phyloP scores from a whole-genome alignment of 202 grass and related monocot genomes.

The Digitaria exilis region DNA sequence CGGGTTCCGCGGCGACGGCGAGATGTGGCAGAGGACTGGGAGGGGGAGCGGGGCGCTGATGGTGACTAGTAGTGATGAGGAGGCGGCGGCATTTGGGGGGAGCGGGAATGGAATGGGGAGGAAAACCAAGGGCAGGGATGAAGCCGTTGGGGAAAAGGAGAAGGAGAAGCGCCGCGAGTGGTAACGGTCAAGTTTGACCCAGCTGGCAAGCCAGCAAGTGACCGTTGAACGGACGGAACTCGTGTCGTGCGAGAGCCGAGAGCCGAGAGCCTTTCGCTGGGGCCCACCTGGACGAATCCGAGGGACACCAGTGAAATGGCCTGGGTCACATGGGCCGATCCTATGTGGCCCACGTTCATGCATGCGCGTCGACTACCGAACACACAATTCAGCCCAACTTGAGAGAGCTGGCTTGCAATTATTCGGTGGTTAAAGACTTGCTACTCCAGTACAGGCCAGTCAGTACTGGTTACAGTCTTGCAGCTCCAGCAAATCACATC shows the following conservation, averaged over 20 bases:
- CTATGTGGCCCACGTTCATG: not conserved
- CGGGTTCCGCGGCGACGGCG: conserved; percentile 8
- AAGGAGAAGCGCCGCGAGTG: conserved; percentile 3
- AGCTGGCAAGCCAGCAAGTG: conserved; percentile 45
- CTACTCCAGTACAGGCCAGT: not conserved
- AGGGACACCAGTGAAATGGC: not conserved
- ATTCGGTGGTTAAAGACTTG: too few relatives aligned
- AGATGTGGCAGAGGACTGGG: not conserved
- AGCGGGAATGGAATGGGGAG: not conserved
- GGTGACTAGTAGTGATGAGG: conserved; percentile 26
- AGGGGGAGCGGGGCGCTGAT: not conserved
- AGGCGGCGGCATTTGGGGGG: conserved; percentile 34
- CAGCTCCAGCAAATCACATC: not conserved
- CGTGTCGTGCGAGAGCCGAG: not conserved
- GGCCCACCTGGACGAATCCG: conserved; percentile 7
- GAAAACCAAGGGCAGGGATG: conserved; percentile 15
- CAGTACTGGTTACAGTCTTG: too few relatives aligned
- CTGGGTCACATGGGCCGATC: not conserved
- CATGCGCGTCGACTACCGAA: not conserved
- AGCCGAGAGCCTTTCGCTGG: too few relatives aligned
- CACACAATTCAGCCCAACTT: not conserved
- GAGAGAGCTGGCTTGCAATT: not conserved
- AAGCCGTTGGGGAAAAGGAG: conserved; percentile 31
- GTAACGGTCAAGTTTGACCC: conserved; percentile 66
- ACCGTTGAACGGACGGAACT: conserved; percentile 52